Evolutionary conservation across 2,329 filamentous ascomycete species (phyloP).

Genomic region (Fusarium armeniacum): DNA sequence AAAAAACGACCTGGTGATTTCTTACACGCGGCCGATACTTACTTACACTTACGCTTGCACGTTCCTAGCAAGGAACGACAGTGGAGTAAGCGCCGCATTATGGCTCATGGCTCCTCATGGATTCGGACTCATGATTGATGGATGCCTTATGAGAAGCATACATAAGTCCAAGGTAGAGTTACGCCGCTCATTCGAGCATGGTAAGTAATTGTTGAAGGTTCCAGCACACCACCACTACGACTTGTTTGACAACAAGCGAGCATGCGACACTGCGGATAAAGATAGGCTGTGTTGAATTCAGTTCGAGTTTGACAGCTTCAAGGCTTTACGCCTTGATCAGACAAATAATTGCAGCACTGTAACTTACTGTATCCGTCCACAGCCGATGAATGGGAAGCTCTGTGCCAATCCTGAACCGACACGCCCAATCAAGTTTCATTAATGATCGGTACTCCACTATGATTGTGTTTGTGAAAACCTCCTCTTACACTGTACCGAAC

Average conservation of each 20-base stretch:
- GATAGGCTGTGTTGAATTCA: slow-evolving; percentile 22
- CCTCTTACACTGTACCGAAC: slow-evolving; percentile 34
- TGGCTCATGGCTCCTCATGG: slow-evolving; percentile 41
- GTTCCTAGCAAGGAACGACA: slow-evolving; percentile 48
- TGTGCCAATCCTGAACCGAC: slow-evolving; percentile 22
- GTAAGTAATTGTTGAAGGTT: slow-evolving; percentile 28
- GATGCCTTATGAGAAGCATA: slow-evolving; percentile 33
- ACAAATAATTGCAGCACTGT: slow-evolving; percentile 20
- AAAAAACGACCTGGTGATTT: slow-evolving; percentile 28
- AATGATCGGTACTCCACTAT: slow-evolving; percentile 24
- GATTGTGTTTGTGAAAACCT: slow-evolving; percentile 30
- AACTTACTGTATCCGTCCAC: slow-evolving; percentile 31
- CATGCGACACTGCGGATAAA: slow-evolving; percentile 20
- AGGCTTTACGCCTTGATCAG: slow-evolving; percentile 6
- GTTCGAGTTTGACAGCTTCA: slow-evolving; percentile 23
- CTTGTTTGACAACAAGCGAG: slow-evolving; percentile 35
- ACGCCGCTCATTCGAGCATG: slow-evolving; percentile 35
- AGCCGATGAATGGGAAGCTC: slow-evolving; percentile 31
- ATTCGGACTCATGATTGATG: slow-evolving; percentile 34
- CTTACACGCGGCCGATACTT: slow-evolving; percentile 33
- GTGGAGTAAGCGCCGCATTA: slow-evolving; percentile 42
- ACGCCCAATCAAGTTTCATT: slow-evolving; percentile 31
- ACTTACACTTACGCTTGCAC: slow-evolving; percentile 39
- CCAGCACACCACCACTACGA: slow-evolving; percentile 31
- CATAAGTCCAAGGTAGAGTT: slow-evolving; percentile 27